phyloP scores from a whole-genome alignment of 305 asterid genomes.

The Plantago coronopus region DNA sequence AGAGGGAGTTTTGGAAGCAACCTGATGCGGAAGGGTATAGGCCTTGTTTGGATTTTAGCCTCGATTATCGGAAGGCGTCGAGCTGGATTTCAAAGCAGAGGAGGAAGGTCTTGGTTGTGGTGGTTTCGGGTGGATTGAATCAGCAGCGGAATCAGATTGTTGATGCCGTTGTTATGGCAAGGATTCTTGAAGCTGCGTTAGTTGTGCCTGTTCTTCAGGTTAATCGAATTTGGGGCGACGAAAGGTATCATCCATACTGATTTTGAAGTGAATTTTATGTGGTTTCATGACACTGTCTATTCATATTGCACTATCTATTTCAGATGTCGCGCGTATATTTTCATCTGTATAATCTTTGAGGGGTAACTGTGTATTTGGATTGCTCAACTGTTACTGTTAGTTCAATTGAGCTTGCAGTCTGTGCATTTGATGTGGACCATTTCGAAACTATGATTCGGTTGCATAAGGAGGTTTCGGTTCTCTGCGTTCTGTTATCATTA shows the following conservation, averaged over 20 bases:
- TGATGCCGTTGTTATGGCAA: conserved; percentile 58
- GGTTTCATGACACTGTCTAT: background rate
- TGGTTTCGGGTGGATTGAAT: conserved; percentile 69
- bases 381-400: too few species aligned
- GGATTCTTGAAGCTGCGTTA: conserved; percentile 54
- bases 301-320: too few species aligned
- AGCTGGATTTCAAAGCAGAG: conserved; percentile 38
- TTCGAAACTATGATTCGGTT: too few species aligned
- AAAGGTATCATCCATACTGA: conserved; percentile 33
- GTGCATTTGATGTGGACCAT: too few species aligned
- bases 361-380: too few species aligned
- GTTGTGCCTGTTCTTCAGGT: conserved; percentile 62
- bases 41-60: conserved; percentile 58
- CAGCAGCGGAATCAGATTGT: conserved; percentile 70
- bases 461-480: too few species aligned
- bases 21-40: conserved; percentile 49
- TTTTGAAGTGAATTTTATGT: background rate
- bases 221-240: conserved; percentile 64
- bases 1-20: conserved; percentile 55
- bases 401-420: too few species aligned
- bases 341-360: too few species aligned
- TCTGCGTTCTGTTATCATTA: too few species aligned
- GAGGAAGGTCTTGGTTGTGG: conserved; percentile 54
- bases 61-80: conserved; percentile 44
- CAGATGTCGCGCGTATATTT: too few species aligned